These are phyloP conservation scores for Tolypocladium capitatum DNA, from an alignment of 2,329 filamentous ascomycete genomes.

Conservation along the genomic window DNA sequence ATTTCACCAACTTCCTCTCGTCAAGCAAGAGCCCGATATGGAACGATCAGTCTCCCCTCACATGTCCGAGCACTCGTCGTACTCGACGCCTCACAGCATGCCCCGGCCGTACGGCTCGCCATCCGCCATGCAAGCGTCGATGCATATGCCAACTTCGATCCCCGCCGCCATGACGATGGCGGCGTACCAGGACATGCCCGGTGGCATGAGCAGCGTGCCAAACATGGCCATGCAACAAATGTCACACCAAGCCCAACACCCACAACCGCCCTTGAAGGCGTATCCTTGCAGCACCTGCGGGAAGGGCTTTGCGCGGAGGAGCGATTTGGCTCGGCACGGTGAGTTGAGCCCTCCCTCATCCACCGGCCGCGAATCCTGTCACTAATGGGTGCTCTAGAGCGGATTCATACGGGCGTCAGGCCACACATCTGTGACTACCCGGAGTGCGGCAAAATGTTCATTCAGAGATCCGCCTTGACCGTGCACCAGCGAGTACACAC, in stretches of 20 bases:
- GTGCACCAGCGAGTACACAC: constrained; percentile 94
- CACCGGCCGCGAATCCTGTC: not conserved
- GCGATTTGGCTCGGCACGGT: constrained; percentile 92
- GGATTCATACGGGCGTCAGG: constrained; percentile 83
- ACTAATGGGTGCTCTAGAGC: constrained; percentile 47
- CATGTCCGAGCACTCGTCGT: constrained; percentile 45
- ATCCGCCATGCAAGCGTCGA: constrained; percentile 34
- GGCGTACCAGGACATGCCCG: constrained; percentile 21
- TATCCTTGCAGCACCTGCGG: constrained; percentile 83
- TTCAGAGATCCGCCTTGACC: constrained; percentile 88
- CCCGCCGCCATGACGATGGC: constrained; percentile 28
- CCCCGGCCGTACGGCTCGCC: constrained; percentile 40
- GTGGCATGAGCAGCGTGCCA: constrained; percentile 20
- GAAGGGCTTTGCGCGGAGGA: constrained; percentile 85
- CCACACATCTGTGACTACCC: constrained; percentile 87
- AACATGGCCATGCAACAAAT: constrained; percentile 26
- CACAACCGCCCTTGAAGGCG: constrained; percentile 41
- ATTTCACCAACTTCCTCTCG: constrained; percentile 16
- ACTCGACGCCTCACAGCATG: constrained; percentile 35
- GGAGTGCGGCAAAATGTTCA: constrained; percentile 89
- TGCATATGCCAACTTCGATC: constrained; percentile 32
- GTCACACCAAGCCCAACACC: constrained; percentile 18
- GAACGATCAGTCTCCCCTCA: constrained; percentile 45
- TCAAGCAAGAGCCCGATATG: constrained; percentile 26
- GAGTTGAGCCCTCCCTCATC: not conserved